Conservation (phyloP, 2,329 filamentous ascomycete genomes). For the Myriosclerotinia curreyana region DNA sequence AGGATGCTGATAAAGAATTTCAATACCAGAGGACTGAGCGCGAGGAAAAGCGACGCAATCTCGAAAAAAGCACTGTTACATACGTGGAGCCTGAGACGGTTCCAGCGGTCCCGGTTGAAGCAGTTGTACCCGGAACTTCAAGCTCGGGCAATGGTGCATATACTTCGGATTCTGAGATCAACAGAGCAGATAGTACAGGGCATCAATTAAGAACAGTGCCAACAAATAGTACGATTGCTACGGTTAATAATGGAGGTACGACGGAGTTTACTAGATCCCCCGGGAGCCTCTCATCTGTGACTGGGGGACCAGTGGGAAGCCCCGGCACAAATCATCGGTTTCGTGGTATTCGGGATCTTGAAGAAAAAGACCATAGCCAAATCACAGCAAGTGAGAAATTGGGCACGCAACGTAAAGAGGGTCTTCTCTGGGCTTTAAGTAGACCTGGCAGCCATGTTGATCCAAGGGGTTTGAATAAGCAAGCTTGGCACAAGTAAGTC, state of each 20-base stretch:
- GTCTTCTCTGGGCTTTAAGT: conserved; percentile 89
- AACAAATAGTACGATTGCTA: conserved; percentile 43
- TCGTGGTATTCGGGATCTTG: conserved; percentile 87
- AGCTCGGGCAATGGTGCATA: conserved; percentile 40
- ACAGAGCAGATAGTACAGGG: conserved; percentile 66
- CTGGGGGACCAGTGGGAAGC: conserved; percentile 44
- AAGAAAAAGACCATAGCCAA: conserved; percentile 70
- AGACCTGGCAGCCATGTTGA: conserved; percentile 92
- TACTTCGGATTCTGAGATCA: conserved; percentile 65
- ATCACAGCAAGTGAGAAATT: conserved; percentile 53
- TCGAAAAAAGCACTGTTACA: conserved; percentile 81
- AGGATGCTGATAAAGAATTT: conserved; percentile 91
- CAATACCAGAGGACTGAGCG: conserved; percentile 92
- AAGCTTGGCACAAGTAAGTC: conserved; percentile 96
- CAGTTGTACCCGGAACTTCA: conserved; percentile 39
- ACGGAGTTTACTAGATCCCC: conserved; percentile 51
- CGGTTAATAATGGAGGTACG: conserved; percentile 36
- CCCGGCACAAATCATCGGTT: conserved; percentile 62
- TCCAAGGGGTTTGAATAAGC: conserved; percentile 91
- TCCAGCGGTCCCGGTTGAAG: conserved; percentile 45
- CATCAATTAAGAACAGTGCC: conserved; percentile 52
- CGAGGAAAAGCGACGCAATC: conserved; percentile 84
- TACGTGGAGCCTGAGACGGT: conserved; percentile 68
- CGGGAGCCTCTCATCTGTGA: conserved; percentile 49
- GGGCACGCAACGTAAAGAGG: conserved; percentile 80